Percentiles rank a stretch among this genome's conserved stretches.
Evolutionary conservation across 768 basidiomycete species (phyloP).

Genomic region (Termitomyces sp.): DNA sequence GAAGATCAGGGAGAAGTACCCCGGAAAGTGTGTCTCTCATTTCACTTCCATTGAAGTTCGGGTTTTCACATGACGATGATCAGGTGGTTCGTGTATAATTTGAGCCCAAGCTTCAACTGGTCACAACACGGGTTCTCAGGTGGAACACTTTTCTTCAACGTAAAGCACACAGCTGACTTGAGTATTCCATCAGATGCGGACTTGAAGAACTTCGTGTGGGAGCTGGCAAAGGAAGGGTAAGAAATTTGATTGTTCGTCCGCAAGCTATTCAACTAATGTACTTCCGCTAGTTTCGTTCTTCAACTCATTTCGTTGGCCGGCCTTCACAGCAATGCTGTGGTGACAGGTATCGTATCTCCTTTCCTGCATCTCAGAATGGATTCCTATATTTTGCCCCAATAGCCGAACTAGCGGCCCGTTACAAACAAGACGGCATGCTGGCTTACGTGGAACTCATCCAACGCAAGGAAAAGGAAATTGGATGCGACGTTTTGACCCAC

Average conservation of each 20-base stretch:
- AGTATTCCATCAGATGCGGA: slow-evolving; percentile 52
- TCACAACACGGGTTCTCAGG: slow-evolving; percentile 75
- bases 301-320: slow-evolving; percentile 89
- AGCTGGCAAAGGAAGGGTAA: slow-evolving; percentile 84
- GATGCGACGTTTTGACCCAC: slow-evolving; percentile 88
- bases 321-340: slow-evolving; percentile 80
- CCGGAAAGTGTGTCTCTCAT: slow-evolving; percentile 54
- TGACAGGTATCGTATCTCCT: slow-evolving; percentile 63
- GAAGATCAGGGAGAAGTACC: slow-evolving; percentile 66
- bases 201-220: slow-evolving; percentile 86
- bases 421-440: slow-evolving; percentile 87
- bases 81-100: slow-evolving; percentile 88
- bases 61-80: neutral
- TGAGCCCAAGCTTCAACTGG: slow-evolving; percentile 96
- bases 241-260: slow-evolving; percentile 10
- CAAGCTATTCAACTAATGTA: slow-evolving; percentile 6
- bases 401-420: slow-evolving; percentile 79
- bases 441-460: slow-evolving; percentile 91
- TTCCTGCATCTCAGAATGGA: neutral
- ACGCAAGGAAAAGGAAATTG: slow-evolving; percentile 82
- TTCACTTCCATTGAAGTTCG: neutral
- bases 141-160: slow-evolving; percentile 20
- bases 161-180: neutral
- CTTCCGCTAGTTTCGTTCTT: slow-evolving; percentile 66
- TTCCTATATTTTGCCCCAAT: neutral